A percentile compares a stretch with the other conserved stretches of the same genome.
Conservation (phyloP, 441 rosid genomes). For the Gossypium gossypioides region DNA sequence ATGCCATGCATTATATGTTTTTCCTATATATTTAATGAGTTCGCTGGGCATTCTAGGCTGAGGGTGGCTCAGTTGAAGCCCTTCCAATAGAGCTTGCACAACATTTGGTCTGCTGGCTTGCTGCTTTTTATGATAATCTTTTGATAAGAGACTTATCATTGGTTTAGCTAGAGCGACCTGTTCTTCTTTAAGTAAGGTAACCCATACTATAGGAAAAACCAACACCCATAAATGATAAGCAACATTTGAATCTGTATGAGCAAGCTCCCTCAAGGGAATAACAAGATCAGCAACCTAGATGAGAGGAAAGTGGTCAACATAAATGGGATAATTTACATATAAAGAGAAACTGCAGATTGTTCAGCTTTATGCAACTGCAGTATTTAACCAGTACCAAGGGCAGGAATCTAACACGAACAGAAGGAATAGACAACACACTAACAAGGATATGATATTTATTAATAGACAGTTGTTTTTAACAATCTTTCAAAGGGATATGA, state of each 20-base stretch:
- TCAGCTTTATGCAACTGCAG: constrained; percentile 1
- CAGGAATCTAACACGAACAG: background rate
- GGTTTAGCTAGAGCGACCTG: constrained; percentile 84
- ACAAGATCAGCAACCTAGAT: constrained; percentile 87
- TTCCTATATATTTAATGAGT: constrained; percentile 90
- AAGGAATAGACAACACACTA: background rate
- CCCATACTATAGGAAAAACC: constrained; percentile 98
- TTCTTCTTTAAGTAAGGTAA: constrained; percentile 77
- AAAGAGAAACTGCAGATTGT: background rate
- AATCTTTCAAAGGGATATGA: background rate
- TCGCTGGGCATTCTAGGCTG: constrained; percentile 99
- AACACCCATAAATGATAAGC: constrained; percentile 97
- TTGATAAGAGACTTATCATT: constrained; percentile 71
- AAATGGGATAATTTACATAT: background rate
- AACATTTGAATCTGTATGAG: constrained; percentile 89
- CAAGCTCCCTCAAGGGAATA: constrained; percentile 83
- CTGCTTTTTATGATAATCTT: constrained; percentile 95
- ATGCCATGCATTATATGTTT: constrained; percentile 98
- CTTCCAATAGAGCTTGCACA: constrained; percentile 98
- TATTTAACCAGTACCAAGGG: constrained; percentile 1
- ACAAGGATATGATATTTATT: background rate
- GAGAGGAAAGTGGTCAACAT: constrained; percentile 13
- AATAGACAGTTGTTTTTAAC: background rate
- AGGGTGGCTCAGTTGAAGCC: constrained; percentile 97
- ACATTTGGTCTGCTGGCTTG: constrained; percentile 87